Percentiles rank a stretch among this genome's conserved stretches.
Conservation (phyloP, 257 asterid species). For the Nicotiana benthamiana region DNA sequence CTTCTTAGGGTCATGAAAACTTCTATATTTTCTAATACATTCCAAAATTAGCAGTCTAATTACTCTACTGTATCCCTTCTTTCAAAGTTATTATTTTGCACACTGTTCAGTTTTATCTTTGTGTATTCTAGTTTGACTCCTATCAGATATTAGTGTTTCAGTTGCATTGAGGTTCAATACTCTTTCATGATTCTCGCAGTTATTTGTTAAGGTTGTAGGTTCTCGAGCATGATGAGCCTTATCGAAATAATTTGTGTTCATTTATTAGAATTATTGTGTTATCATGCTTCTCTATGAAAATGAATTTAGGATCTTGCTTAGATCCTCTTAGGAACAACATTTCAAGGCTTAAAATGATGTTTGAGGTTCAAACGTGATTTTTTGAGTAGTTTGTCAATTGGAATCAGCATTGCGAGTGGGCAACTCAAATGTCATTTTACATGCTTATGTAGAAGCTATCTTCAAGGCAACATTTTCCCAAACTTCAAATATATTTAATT, state of each 20-base stretch:
- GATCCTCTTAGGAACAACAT: neutral
- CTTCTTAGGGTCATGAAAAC: conserved; percentile 1
- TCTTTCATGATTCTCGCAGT: neutral
- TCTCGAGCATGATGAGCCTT: neutral
- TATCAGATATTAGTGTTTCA: neutral
- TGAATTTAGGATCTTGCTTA: conserved; percentile 3
- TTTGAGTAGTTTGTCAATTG: neutral
- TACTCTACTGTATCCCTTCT: neutral
- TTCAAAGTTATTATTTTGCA: neutral
- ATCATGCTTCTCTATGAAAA: neutral
- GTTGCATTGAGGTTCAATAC: neutral
- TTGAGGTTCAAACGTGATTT: neutral
- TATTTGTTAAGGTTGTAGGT: neutral
- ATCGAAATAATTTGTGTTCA: neutral
- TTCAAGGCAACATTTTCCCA: neutral
- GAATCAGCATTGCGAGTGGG: neutral
- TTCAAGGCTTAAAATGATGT: neutral
- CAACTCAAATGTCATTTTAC: neutral
- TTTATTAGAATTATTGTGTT: neutral
- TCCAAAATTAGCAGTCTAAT: neutral
- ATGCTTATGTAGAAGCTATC: neutral
- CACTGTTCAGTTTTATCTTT: neutral
- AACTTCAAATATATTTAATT: neutral
- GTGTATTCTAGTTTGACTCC: neutral
- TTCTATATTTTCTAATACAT: neutral